A percentile compares a stretch with the other conserved stretches of the same genome.
These are phyloP conservation scores for Daldinia loculata DNA, from an alignment of 495 filamentous ascomycete species.

Conservation along the genomic window DNA sequence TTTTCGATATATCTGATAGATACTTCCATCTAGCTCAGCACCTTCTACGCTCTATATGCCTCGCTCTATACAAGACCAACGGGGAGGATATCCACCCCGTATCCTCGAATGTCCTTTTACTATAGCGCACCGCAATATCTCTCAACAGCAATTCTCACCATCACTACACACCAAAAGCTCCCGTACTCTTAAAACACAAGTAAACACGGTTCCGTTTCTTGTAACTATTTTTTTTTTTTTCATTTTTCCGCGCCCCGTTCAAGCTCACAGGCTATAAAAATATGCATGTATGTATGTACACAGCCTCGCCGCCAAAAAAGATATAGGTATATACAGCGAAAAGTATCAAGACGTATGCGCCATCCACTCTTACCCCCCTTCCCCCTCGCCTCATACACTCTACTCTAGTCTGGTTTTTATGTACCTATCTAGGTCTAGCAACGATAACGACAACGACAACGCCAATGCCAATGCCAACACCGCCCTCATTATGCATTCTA, in stretches of 20 bases:
- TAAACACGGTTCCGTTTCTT: background rate
- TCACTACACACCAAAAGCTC: no score
- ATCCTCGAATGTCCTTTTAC: no score
- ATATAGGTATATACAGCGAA: slow-evolving; percentile 22
- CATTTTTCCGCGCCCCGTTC: background rate
- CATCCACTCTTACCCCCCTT: background rate
- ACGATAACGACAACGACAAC: slow-evolving; percentile 5
- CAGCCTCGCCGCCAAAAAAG: background rate
- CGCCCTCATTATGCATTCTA: background rate
- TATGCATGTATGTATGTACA: slow-evolving; percentile 33
- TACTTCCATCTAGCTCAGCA: no score
- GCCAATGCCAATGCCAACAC: no score
- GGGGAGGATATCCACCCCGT: no score
- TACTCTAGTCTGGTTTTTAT: slow-evolving; percentile 9
- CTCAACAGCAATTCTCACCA: no score
- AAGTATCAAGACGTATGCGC: slow-evolving; percentile 14
- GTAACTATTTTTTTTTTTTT: slow-evolving; percentile 14
- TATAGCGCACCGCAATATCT: no score
- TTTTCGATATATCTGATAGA: no score
- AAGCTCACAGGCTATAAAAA: background rate
- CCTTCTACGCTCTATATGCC: no score
- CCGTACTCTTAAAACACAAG: no score
- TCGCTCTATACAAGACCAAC: no score
- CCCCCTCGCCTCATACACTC: background rate
- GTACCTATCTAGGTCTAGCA: background rate